Evolutionary conservation across 2,329 filamentous ascomycete genomes (phyloP).

Genomic region (Fonsecaea pedrosoi): DNA sequence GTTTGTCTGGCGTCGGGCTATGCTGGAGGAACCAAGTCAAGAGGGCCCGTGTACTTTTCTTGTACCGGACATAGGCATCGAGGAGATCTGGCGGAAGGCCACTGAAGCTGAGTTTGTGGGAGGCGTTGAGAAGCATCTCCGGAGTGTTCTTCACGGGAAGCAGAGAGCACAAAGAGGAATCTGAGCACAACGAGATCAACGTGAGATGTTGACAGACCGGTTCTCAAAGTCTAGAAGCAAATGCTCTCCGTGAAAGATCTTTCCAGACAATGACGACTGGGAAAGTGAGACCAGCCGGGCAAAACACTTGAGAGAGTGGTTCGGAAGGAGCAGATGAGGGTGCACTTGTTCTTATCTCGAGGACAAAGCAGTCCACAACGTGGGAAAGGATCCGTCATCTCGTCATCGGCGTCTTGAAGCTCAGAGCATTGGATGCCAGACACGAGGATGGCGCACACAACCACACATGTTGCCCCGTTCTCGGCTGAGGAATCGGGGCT

Average conservation of each 20-base stretch:
- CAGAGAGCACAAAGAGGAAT: background rate
- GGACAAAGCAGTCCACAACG: background rate
- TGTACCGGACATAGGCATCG: slow-evolving; percentile 42
- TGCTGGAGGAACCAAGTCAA: slow-evolving; percentile 42
- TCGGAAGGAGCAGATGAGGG: slow-evolving; percentile 1
- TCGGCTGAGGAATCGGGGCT: background rate
- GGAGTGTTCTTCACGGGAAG: background rate
- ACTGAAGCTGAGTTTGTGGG: slow-evolving; percentile 38
- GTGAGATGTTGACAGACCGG: background rate
- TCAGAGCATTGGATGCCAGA: background rate
- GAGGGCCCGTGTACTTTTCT: slow-evolving; percentile 42
- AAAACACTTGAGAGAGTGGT: background rate
- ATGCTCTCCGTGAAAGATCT: background rate
- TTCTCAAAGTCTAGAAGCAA: background rate
- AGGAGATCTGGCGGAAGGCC: slow-evolving; percentile 40
- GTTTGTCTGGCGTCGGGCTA: slow-evolving; percentile 31
- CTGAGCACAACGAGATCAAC: background rate
- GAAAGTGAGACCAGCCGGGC: background rate
- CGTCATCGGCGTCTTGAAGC: slow-evolving; percentile 2
- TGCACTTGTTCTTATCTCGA: background rate
- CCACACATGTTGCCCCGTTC: background rate
- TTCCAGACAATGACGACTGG: background rate
- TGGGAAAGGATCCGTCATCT: background rate
- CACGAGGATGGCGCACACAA: background rate
- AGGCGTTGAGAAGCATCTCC: slow-evolving; percentile 38